Evolutionary conservation across 225 moss, liverwort and hornwort genomes (phyloP), one percentile per base, ranked within the genome.

Genomic region (Physcomitrium patens): DNA sequence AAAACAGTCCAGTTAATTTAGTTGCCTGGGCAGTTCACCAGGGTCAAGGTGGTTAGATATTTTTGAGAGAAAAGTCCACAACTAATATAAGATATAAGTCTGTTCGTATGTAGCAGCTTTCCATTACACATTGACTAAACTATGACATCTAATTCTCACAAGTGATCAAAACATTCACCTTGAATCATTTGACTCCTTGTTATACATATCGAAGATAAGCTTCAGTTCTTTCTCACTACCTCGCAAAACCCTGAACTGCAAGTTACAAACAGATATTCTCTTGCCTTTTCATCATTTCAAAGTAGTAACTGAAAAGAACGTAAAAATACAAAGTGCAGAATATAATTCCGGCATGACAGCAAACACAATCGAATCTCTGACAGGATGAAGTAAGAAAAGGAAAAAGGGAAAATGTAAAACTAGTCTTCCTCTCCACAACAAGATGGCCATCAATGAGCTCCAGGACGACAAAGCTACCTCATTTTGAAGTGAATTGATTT

Each of bases 161-260:
- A 26, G 28, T 26, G 18, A 26, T 60, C 9, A 14, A 26, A 14
- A 28, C 16, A 23, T 69, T 16, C 81, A 91, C 91, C 91, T 84
- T 48, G 86, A 52, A 75, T 88, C 86, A 75, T 59, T 85, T n/a
- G 86, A 76, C 79, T 91, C 91, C 68, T 86, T 86, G 67, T 78
- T 83, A 67, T 75, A 82, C 91, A 91, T 91, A 69, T 88, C 85
- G 70, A 91, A 72, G 41, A 91, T 86, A 22, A 91, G 82, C 62
- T 84, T 84, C 77, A 91, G 68, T 75, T 91, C 91, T 78, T 86
- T 88, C 69, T 91, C 84, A 63, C 84, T 82, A 42, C 80, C 76
- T 27, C 81, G 83, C 77, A 87, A 72, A 63, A 65, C 77, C 61
- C 63, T 73, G 67, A 88, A 79, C 91, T 91, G 79, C 43, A 55